phyloP scores from a whole-genome alignment of 352 stramenopile genomes.

The Hyaloperonospora brassicae region DNA sequence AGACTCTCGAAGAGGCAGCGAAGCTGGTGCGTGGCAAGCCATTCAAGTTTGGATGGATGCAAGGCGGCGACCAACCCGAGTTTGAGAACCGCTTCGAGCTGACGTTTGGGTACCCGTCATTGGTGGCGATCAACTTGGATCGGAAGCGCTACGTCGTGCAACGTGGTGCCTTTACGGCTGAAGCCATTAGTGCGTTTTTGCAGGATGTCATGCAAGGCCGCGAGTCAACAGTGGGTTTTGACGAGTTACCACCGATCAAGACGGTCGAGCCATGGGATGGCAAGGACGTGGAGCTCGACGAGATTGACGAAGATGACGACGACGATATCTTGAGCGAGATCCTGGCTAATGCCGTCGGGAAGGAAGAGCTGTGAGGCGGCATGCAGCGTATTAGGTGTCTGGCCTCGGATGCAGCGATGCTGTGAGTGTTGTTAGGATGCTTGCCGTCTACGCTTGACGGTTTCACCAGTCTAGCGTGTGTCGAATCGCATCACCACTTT shows the following conservation, averaged over 20 bases:
- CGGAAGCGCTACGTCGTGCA: slow-evolving; percentile 81
- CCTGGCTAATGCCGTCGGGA: slow-evolving; percentile 42
- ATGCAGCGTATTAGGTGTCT: slow-evolving; percentile 4
- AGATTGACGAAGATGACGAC: slow-evolving; percentile 74
- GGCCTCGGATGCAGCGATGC: slow-evolving; percentile 1
- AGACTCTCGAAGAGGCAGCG: slow-evolving; percentile 64
- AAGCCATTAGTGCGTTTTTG: slow-evolving; percentile 70
- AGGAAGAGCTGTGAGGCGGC: slow-evolving; percentile 67
- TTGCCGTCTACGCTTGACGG: too few relatives aligned
- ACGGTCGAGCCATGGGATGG: slow-evolving; percentile 74
- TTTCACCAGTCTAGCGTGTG: too few relatives aligned
- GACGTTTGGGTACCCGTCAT: slow-evolving; percentile 87
- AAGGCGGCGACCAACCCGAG: slow-evolving; percentile 76
- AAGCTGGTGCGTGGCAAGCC: slow-evolving; percentile 86
- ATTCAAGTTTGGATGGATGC: slow-evolving; percentile 88
- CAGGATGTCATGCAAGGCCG: slow-evolving; percentile 60
- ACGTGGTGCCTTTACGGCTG: slow-evolving; percentile 56
- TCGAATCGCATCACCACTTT: too few relatives aligned
- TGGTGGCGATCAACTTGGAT: slow-evolving; percentile 84
- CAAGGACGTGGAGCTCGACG: slow-evolving; percentile 65
- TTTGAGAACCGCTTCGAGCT: slow-evolving; percentile 85
- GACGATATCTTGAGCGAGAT: slow-evolving; percentile 86
- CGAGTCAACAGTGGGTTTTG: slow-evolving; percentile 54
- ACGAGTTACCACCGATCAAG: slow-evolving; percentile 51
- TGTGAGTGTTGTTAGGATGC: too few relatives aligned